A percentile compares a stretch with the other conserved stretches of the same genome.
phyloP scores from a whole-genome alignment of 164 flowering plant genomes.

The Tinospora cordifolia region DNA sequence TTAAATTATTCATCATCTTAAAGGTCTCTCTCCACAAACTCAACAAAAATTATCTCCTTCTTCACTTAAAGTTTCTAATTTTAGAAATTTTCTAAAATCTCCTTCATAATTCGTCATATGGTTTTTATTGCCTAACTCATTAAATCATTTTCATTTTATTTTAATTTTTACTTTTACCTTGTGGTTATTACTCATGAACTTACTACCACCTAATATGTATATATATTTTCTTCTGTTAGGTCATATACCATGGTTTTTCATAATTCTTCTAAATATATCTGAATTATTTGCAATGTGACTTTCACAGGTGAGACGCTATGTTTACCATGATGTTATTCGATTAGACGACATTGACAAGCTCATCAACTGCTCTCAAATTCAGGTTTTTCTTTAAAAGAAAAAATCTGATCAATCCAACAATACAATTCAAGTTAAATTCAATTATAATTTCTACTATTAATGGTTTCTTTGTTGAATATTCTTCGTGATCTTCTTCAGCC shows the following conservation, averaged over 20 bases:
- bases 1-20: background rate
- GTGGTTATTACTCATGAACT: background rate
- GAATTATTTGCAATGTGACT: background rate
- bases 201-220: background rate
- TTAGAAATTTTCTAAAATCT: background rate
- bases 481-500: conserved; percentile 38
- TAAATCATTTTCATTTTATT: background rate
- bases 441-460: background rate
- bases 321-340: conserved; percentile 79
- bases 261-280: background rate
- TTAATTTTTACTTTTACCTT: background rate
- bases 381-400: conserved; percentile 43
- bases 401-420: conserved; percentile 5
- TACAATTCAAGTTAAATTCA: background rate
- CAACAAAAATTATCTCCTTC: background rate
- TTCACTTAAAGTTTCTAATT: background rate
- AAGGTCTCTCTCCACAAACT: background rate
- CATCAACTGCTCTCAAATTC: conserved; percentile 75
- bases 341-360: conserved; percentile 83
- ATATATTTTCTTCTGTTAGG: background rate
- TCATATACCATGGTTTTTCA: background rate
- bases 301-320: conserved; percentile 73
- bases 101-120: conserved; percentile 1
- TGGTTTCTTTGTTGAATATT: background rate
- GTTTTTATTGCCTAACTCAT: background rate